These are phyloP conservation scores for Aspergillus fructus DNA, from an alignment of 2,329 filamentous ascomycete species.

Conservation along the genomic window DNA sequence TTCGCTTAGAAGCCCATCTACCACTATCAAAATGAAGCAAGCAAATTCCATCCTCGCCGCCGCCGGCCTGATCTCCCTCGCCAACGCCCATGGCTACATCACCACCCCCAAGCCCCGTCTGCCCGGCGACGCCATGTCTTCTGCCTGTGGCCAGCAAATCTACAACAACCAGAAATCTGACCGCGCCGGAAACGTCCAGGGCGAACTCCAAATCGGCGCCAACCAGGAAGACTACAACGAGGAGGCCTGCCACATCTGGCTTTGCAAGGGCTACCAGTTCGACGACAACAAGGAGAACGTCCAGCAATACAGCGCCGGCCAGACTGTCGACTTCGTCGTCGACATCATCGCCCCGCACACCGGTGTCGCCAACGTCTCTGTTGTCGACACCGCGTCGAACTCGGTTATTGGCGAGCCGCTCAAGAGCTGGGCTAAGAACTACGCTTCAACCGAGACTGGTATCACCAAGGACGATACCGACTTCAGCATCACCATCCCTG, in stretches of 20 bases:
- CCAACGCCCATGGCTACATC: conserved; percentile 56
- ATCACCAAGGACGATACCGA: conserved; percentile 26
- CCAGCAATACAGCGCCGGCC: conserved; percentile 51
- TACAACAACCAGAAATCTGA: conserved; percentile 54
- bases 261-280: conserved; percentile 61
- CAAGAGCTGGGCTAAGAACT: conserved; percentile 28
- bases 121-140: conserved; percentile 52
- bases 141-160: conserved; percentile 56
- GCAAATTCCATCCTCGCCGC: conserved; percentile 42
- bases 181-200: conserved; percentile 59
- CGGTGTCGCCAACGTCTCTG: conserved; percentile 50
- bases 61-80: conserved; percentile 47
- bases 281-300: conserved; percentile 56
- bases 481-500: conserved; percentile 34
- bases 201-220: conserved; percentile 51
- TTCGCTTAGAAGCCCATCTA: neutral
- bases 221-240: conserved; percentile 51
- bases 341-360: conserved; percentile 49
- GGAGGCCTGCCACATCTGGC: conserved; percentile 51
- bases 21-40: conserved; percentile 42
- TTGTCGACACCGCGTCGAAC: conserved; percentile 49
- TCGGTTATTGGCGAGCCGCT: conserved; percentile 38
- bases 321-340: conserved; percentile 45
- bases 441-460: conserved; percentile 31
- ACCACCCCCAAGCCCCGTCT: conserved; percentile 48